Conservation (phyloP, 2,329 filamentous ascomycete species). For the Claviceps arundinis region DNA sequence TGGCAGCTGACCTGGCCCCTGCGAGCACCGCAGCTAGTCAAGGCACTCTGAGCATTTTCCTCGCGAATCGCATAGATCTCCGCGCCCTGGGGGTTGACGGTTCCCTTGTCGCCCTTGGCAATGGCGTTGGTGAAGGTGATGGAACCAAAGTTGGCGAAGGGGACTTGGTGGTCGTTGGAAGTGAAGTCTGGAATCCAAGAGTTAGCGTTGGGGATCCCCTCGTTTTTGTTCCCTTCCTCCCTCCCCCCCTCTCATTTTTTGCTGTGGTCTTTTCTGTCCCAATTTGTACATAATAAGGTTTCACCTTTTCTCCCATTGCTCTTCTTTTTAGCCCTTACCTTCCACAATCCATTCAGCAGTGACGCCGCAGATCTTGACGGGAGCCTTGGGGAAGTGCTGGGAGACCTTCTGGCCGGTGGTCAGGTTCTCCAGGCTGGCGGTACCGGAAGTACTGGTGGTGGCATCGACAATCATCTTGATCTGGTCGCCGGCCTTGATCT, state of each 20-base stretch:
- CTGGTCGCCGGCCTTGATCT: constrained; percentile 17
- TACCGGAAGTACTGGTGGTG: constrained; percentile 12
- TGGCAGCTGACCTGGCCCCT: not conserved
- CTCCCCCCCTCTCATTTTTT: too few relatives aligned
- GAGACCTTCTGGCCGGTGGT: constrained; percentile 36
- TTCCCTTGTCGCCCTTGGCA: constrained; percentile 12
- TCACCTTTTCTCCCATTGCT: not conserved
- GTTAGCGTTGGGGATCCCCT: too few relatives aligned
- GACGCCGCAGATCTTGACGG: constrained; percentile 33
- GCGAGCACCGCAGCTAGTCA: not conserved
- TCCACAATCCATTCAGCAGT: constrained; percentile 54
- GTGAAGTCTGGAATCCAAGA: constrained; percentile 14
- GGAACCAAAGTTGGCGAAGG: constrained; percentile 18
- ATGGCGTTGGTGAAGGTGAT: constrained; percentile 14
- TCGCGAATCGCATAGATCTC: constrained; percentile 44
- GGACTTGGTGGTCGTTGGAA: constrained; percentile 12
- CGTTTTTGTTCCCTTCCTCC: too few relatives aligned
- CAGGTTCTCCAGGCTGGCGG: constrained; percentile 29
- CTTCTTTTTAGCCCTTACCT: constrained; percentile 5
- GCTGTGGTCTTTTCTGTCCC: too few relatives aligned
- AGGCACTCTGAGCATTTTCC: not conserved
- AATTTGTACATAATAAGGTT: too few relatives aligned
- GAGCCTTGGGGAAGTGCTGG: constrained; percentile 34
- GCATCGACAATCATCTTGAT: constrained; percentile 19
- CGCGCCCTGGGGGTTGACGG: constrained; percentile 53